Conservation (phyloP, 176 grass and related monocot species). For the Guadua angustifolia region DNA sequence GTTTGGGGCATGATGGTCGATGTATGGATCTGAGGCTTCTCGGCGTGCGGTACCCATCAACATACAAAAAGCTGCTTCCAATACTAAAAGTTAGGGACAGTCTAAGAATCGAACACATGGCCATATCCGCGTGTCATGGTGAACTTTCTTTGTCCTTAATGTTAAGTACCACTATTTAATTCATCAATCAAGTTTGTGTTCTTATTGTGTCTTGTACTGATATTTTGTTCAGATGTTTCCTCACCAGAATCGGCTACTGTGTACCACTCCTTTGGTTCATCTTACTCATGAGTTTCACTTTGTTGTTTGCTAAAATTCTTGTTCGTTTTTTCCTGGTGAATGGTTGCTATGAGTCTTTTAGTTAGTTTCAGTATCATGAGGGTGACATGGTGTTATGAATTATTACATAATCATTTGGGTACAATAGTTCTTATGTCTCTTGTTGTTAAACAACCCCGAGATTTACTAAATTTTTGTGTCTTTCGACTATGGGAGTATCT, state of each 20-base stretch:
- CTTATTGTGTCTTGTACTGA: neutral
- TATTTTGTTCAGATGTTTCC: neutral
- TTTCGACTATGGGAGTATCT: too few species aligned
- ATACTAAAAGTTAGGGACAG: slow-evolving; percentile 43
- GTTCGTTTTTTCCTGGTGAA: neutral
- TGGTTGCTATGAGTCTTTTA: neutral
- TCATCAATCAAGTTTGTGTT: neutral
- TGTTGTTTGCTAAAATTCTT: neutral
- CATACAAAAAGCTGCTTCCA: slow-evolving; percentile 53
- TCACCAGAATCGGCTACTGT: neutral
- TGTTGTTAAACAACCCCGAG: too few species aligned
- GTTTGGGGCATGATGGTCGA: slow-evolving; percentile 51
- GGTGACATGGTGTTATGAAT: neutral
- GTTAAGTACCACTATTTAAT: neutral
- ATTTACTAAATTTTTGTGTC: too few species aligned
- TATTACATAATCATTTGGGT: neutral
- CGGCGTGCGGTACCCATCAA: slow-evolving; percentile 47
- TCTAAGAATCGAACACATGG: slow-evolving; percentile 36
- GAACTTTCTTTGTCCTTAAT: neutral
- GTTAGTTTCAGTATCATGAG: neutral
- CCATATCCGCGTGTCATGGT: slow-evolving; percentile 33
- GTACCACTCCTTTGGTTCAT: neutral
- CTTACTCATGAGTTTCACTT: neutral
- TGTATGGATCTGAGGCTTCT: slow-evolving; percentile 57
- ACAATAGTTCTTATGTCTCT: too few species aligned